Evolutionary conservation across 176 grass and related monocot genomes (phyloP).

Genomic region (sorghum (Sorghum bicolor)): DNA sequence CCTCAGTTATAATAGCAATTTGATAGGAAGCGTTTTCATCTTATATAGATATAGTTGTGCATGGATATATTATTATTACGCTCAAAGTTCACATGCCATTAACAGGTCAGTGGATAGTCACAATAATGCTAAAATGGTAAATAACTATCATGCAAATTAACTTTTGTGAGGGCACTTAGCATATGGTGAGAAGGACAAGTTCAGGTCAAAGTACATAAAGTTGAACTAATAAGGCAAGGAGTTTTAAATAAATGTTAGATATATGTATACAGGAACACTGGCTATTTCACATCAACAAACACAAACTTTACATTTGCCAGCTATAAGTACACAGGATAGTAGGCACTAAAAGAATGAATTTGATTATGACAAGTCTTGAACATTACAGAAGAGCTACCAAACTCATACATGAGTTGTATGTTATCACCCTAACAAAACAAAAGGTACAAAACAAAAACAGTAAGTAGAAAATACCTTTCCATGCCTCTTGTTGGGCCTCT

Average conservation of each 20-base stretch:
- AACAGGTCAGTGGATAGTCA: not conserved
- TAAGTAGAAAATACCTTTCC: constrained; percentile 71
- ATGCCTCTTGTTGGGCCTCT: constrained; percentile 75
- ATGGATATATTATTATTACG: constrained; percentile 1
- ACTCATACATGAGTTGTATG: not conserved
- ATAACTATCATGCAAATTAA: not conserved
- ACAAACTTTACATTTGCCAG: not conserved
- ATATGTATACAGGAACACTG: not conserved
- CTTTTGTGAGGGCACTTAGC: not conserved
- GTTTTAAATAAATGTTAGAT: not conserved
- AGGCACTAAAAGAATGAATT: not conserved
- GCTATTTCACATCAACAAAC: not conserved
- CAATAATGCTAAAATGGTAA: not conserved
- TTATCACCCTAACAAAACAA: not conserved
- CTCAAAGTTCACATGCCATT: not conserved
- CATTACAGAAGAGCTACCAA: constrained; percentile 7
- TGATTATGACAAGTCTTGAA: not conserved
- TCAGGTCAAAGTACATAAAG: not conserved
- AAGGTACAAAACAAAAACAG: not conserved
- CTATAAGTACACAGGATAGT: not conserved
- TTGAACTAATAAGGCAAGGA: not conserved
- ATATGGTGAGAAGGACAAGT: constrained; percentile 2
- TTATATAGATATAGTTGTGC: not conserved
- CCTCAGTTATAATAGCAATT: not conserved
- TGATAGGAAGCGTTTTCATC: constrained; percentile 1